Evolutionary conservation across 306 rosid species (phyloP), one percentile per base, ranked within the genome.

Genomic region (Quercus suber): DNA sequence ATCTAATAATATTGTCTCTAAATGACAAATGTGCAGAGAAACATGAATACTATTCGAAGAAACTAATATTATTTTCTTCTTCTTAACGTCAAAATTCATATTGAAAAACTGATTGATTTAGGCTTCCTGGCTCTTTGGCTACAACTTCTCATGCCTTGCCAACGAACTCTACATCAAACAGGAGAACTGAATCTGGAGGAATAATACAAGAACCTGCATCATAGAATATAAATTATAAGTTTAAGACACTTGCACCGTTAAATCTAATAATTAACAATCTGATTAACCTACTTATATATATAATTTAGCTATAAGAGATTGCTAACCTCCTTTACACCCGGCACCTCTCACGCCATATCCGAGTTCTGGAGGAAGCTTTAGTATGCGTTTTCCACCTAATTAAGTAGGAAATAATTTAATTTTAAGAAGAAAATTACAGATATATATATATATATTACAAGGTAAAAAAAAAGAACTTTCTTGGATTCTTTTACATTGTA

Each of bases 271-370:
- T 5, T 23, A 21, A 59, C 0, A 4, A 20, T 20, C 6, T 4
- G 14, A 59, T 20, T 12, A 19, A 18, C n/a, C 23, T 13, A 20
- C 53, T 76, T 45, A 0, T 33, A 78, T 56, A 13, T 30, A 30
- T 57, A 64, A 71, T 75, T 30, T 28, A 61, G 37, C 43, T 70
- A 73, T 73, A 27, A 83, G 74, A 77, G 71, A 63, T 72, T 49
- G 49, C 87, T 84, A 83, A 86, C 99, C 99, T 92, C 97, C 99
- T 82, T 73, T 91, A 65, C 99, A 92, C 19, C 99, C 99, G 63
- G 99, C 99, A 25, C 97, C 99, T 84, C 99, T 90, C 17, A 82
- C 74, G 61, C 99, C 99, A 55, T 94, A 94, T 49, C 88, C 99
- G 69, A 94, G 97, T 81, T 91, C 83, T 61, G 99, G 95, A 77